Evolutionary conservation across 192 early-diverging fungal species (phyloP).

Genomic region (Allomyces javanicus): DNA sequence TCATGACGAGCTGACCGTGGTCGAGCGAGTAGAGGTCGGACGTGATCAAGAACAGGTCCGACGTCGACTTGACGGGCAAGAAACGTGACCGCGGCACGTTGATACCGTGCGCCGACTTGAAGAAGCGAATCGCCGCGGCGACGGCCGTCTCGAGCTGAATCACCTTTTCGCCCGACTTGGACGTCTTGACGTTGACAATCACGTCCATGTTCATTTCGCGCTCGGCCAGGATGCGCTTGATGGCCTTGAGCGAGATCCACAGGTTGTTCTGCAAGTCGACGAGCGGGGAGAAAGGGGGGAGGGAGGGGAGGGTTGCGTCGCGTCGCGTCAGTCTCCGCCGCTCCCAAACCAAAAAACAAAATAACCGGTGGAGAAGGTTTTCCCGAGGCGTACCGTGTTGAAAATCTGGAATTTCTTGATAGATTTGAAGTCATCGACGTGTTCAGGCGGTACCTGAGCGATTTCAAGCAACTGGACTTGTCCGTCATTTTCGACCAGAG

Average conservation of each 20-base stretch:
- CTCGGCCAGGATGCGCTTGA: conserved; percentile 68
- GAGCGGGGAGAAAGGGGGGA: too few relatives aligned
- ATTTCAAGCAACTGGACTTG: conserved; percentile 84
- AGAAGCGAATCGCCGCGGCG: conserved; percentile 97
- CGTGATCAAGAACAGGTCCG: conserved; percentile 90
- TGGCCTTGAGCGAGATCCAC: conserved; percentile 67
- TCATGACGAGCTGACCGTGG: conserved; percentile 81
- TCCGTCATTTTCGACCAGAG: conserved; percentile 91
- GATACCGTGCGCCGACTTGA: conserved; percentile 78
- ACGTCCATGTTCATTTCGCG: conserved; percentile 72
- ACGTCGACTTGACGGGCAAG: conserved; percentile 95
- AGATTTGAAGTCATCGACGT: conserved; percentile 96
- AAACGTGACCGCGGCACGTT: conserved; percentile 97
- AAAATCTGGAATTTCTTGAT: conserved; percentile 99
- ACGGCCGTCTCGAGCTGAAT: conserved; percentile 98
- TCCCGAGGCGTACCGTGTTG: conserved; percentile 40
- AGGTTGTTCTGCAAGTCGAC: conserved; percentile 36
- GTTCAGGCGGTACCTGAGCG: conserved; percentile 89
- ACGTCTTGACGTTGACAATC: conserved; percentile 93
- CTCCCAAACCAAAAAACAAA: too few relatives aligned
- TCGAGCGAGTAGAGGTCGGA: conserved; percentile 82
- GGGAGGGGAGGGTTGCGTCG: too few relatives aligned
- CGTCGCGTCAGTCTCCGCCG: too few relatives aligned
- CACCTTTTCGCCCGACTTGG: conserved; percentile 81
- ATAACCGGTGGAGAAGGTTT: too few relatives aligned